Conservation (phyloP, 2,329 filamentous ascomycete genomes). For the Septoria linicola region DNA sequence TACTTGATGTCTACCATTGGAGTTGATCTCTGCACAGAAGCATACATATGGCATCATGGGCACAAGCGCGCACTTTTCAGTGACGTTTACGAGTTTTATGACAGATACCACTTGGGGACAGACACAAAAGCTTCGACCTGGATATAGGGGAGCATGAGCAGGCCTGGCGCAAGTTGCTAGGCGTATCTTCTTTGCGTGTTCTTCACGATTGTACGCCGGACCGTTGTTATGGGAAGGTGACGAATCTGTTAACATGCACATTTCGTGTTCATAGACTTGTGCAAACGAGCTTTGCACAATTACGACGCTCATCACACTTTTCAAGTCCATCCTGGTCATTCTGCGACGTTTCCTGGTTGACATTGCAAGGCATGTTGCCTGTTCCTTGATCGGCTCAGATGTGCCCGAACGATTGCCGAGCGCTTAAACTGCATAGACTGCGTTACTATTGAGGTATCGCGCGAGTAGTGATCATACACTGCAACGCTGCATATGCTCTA, state of each 20-base stretch:
- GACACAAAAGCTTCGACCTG: not conserved
- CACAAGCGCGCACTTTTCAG: not conserved
- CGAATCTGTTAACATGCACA: conserved; percentile 11
- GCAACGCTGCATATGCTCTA: too few relatives aligned
- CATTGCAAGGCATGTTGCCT: not conserved
- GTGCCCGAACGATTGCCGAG: not conserved
- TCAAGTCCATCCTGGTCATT: not conserved
- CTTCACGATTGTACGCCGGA: conserved; percentile 1
- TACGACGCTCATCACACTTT: not conserved
- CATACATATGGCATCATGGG: not conserved
- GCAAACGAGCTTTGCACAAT: not conserved
- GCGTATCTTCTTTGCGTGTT: not conserved
- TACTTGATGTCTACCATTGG: not conserved
- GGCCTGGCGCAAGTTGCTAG: not conserved
- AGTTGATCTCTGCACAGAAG: conserved; percentile 13
- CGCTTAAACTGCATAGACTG: too few relatives aligned
- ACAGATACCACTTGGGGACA: not conserved
- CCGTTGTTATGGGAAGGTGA: not conserved
- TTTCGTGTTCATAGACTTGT: conserved; percentile 14
- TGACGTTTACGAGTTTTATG: conserved; percentile 4
- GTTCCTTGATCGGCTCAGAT: not conserved
- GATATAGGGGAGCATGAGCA: not conserved
- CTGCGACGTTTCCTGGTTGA: not conserved
- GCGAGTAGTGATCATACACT: too few relatives aligned
- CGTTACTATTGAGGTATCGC: too few relatives aligned